Evolutionary conservation across 768 basidiomycete genomes (phyloP), one percentile per base, ranked within the genome.

Genomic region (Phanerodontia chrysosporium): DNA sequence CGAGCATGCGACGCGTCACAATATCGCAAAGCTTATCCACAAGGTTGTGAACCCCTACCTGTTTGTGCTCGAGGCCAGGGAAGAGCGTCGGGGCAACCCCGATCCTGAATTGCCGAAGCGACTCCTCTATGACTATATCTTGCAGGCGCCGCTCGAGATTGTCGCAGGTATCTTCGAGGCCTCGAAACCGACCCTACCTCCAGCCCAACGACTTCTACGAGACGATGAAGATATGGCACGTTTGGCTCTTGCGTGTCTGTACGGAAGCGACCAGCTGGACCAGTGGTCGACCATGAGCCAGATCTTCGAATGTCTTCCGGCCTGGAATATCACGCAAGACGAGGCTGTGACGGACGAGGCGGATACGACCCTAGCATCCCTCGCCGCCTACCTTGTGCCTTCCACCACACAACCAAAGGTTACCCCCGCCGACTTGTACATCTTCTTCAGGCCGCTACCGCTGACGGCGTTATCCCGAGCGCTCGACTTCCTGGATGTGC

Each of bases 271-370:
- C 59, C 81, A 81, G 57, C 73, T 87, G 32, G 77, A 84, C 58
- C 80, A 86, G 63, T 96, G 92, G 92, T 67, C 84, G 0, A 85
- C 78, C 3, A 98, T 97, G 95, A 92, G 89, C 63, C 76, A 78
- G 30, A 91, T 99, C 52, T 98, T 99, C 70, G 96, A 99, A 69
- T 99, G 95, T 69, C 79, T 98, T 30, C 96, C 96, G 0, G 96
- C 88, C 2, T 97, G 95, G 92, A 86, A 85, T 58, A 76, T 85
- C 8, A 62, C 76, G 44, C 79, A 78, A n/a, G 81, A 79, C 42
- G 83, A 86, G 49, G 79, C 80, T 44, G 81, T 90, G 58, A 83
- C 79, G 51, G 92, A 92, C 60, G 84, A 84, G 52, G 86, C 85
- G n/a, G 86, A 94, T 54, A 88, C 88, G 6, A 95, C 92, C 0